Evolutionary conservation across 768 basidiomycete species (phyloP), one percentile per base, ranked within the genome.

Genomic region (Serpula lacrymans): DNA sequence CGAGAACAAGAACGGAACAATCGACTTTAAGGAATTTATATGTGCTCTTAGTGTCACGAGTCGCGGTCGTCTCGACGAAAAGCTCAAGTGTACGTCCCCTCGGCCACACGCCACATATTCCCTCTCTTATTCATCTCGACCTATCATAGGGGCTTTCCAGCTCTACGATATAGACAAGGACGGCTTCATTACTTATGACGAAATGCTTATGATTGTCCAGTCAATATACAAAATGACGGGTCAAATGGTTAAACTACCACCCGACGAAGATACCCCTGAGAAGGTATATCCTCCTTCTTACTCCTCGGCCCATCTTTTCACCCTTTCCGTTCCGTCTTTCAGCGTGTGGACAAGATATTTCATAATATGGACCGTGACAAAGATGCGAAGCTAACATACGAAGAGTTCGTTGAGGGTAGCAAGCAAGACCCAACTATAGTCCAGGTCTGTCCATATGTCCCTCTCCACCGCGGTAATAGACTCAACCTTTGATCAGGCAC

Each of bases 101-200:
- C 30, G 35, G 34, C 45, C 26, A 39, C 53, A 41, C 53, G 27
- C 45, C 52, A 39, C 36, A 47, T 43, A 8, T 53, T 30, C 46
- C 41, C 39, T 45, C 45, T 37, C 14, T 44, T 37, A 42, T 57
- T 48, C 67, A n/a, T n/a, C n/a, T n/a, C n/a, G n/a, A n/a, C n/a
- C n/a, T n/a, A n/a, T n/a, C n/a, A n/a, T n/a, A 99, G 96, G 96
- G 96, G 96, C 96, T 12, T 99, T 98, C 80, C 92, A 97, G 62
- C 73, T 99, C 30, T 99, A 99, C 62, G 96, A 99, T 59, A 97
- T 99, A 54, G 91, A 99, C 69, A 91, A 91, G 52, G 96, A 99
- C 59, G 96, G 96, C 7, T 86, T 79, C 52, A 98, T 99, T 69
- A 96, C 96, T 28, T 97, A 97, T 65, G 84, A 93, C 58, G 96